Conservation (phyloP, 2,329 filamentous ascomycete species). For the Epichloe gansuensis region DNA sequence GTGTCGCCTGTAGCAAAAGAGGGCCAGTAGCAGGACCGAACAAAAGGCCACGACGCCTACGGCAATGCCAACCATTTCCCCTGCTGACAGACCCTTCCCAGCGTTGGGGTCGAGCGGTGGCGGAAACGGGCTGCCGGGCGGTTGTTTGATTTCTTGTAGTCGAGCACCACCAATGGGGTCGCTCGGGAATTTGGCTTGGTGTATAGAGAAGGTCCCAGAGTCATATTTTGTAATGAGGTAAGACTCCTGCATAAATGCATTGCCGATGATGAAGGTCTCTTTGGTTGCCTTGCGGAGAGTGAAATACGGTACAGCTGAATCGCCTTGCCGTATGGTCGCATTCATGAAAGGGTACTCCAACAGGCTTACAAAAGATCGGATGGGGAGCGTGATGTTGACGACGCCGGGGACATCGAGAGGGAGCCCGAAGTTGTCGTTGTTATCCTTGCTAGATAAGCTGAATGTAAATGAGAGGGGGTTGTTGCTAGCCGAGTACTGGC, state of each 20-base stretch:
- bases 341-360: constrained; percentile 37
- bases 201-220: constrained; percentile 36
- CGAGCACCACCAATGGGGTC: constrained; percentile 26
- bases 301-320: constrained; percentile 46
- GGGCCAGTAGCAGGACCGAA: constrained; percentile 15
- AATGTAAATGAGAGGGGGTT: constrained; percentile 41
- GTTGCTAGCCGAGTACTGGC: constrained; percentile 28
- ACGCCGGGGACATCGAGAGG: constrained; percentile 37
- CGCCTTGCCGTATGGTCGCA: constrained; percentile 28
- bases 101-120: constrained; percentile 15
- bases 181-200: constrained; percentile 41
- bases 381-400: constrained; percentile 42
- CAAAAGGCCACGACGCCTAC: constrained; percentile 26
- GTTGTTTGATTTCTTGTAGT: constrained; percentile 28
- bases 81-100: constrained; percentile 22
- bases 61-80: constrained; percentile 33
- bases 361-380: constrained; percentile 35
- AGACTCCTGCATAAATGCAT: constrained; percentile 58
- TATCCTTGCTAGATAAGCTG: constrained; percentile 41
- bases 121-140: constrained; percentile 34
- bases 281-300: constrained; percentile 45
- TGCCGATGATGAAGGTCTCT: constrained; percentile 46
- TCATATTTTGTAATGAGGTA: constrained; percentile 47
- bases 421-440: constrained; percentile 36
- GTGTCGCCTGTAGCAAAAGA: constrained; percentile 23